Conservation (phyloP, 148 eudicot species). For the Arbutus unedo region DNA sequence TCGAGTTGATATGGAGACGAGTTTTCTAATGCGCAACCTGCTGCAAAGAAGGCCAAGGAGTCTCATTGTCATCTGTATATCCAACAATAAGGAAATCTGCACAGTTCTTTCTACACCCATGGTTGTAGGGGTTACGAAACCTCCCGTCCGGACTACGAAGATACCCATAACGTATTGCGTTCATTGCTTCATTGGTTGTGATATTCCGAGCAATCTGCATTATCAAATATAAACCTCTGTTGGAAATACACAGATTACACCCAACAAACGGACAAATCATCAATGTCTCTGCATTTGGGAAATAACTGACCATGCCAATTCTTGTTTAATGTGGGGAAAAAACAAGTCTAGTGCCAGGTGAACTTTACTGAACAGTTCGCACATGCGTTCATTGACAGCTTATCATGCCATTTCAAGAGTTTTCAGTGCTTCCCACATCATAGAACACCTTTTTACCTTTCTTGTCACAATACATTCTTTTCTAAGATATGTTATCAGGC, state of each 20-base stretch:
- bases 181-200: constrained; percentile 82
- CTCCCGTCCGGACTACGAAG: constrained; percentile 72
- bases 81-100: constrained; percentile 79
- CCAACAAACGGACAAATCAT: neutral
- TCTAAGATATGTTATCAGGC: neutral
- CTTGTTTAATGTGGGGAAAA: neutral
- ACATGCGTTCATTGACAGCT: neutral
- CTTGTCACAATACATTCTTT: neutral
- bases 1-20: neutral
- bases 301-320: neutral
- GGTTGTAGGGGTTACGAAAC: constrained; percentile 84
- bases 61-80: constrained; percentile 61
- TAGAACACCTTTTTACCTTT: neutral
- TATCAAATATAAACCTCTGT: constrained; percentile 4
- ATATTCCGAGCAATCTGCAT: constrained; percentile 83
- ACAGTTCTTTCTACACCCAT: constrained; percentile 84
- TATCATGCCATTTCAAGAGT: neutral
- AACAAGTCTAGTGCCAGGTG: no score
- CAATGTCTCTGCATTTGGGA: neutral
- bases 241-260: neutral
- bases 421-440: neutral
- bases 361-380: neutral
- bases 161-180: constrained; percentile 64
- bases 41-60: constrained; percentile 72
- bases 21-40: constrained; percentile 36